Base-by-base conservation (phyloP, 169 alveolate genomes). In the Cryptosporidium muris region DNA sequence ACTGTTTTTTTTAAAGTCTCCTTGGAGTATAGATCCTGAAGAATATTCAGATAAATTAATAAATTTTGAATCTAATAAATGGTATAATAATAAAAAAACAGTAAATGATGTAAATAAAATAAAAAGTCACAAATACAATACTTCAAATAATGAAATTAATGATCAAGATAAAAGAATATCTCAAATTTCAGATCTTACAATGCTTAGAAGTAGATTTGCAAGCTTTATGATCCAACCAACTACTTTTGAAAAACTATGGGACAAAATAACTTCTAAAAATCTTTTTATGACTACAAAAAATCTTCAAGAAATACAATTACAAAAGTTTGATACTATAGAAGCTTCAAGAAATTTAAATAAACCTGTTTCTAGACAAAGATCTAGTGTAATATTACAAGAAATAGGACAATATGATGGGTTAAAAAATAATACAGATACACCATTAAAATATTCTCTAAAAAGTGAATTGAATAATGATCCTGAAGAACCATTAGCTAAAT, bases 181-280 rank as follows among this genome's bases (percentile, higher is more conserved):
- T 48, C 74, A 74, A 43, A 42, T 58, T 6, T 43, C 42, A 14
- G 85, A 74, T 56, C 48, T 74, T 11, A 8, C 60, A 2, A 54
- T 62, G 16, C 52, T 74, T 9, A 74, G 85, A 74, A 40, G 60
- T 58, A 54, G 85, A 37, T 74, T 54, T 60, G 40, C 85, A 56
- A 42, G 60, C 6, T 74, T 74, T 25, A 74, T 74, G 85, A 16
- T 68, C 12, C 85, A 74, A 54, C 37, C 85, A 42, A 74, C 85
- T 54, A 8, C 63, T 6, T 74, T 74, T 74, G 85, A 74, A 60
- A 56, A 37, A 8, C n/a, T 74, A 0, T 74, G 42, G n/a, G 85
- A 74, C 14, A 56, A 12, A 14, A 9, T 74, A 12, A 58, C 60
- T 62, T 74, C 85, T 8, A 74, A 40, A 74, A 74, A 74, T 6